Evolutionary conservation across 768 basidiomycete genomes (phyloP).

Genomic region (Hygrocybe punicea): DNA sequence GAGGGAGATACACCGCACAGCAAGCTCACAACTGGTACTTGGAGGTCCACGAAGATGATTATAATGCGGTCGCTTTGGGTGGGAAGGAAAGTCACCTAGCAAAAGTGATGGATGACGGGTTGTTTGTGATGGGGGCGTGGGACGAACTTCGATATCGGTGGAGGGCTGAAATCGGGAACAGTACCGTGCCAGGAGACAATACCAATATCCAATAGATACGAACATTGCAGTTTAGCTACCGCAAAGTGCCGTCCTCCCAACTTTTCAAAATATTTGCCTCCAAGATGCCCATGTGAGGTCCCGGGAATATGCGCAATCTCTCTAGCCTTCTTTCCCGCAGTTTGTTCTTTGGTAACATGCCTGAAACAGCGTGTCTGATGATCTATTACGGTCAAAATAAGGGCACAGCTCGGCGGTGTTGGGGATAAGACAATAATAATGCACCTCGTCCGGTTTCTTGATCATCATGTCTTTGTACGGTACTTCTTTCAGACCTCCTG

Average conservation of each 20-base stretch:
- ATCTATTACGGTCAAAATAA: conserved; percentile 51
- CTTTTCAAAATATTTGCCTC: conserved; percentile 73
- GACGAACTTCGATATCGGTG: no score
- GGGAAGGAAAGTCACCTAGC: no score
- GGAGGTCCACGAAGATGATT: no score
- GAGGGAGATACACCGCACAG: no score
- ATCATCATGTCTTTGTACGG: conserved; percentile 81
- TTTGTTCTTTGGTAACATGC: conserved; percentile 99
- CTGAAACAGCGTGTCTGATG: conserved; percentile 91
- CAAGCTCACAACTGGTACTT: no score
- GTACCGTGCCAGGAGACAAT: no score
- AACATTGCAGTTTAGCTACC: background rate
- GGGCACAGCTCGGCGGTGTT: conserved; percentile 1
- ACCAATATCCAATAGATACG: background rate
- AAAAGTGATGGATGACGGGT: no score
- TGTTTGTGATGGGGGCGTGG: no score
- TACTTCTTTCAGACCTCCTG: conserved; percentile 90
- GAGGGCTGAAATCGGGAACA: no score
- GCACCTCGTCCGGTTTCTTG: conserved; percentile 84
- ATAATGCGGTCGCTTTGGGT: no score
- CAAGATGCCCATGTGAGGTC: conserved; percentile 70
- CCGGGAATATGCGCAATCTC: conserved; percentile 84
- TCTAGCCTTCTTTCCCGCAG: conserved; percentile 85
- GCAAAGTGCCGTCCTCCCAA: conserved; percentile 79
- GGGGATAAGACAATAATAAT: conserved; percentile 19